A percentile compares a stretch with the other conserved stretches of the same genome.
Evolutionary conservation across 2,329 filamentous ascomycete genomes (phyloP).

Genomic region (Periconia sp.): DNA sequence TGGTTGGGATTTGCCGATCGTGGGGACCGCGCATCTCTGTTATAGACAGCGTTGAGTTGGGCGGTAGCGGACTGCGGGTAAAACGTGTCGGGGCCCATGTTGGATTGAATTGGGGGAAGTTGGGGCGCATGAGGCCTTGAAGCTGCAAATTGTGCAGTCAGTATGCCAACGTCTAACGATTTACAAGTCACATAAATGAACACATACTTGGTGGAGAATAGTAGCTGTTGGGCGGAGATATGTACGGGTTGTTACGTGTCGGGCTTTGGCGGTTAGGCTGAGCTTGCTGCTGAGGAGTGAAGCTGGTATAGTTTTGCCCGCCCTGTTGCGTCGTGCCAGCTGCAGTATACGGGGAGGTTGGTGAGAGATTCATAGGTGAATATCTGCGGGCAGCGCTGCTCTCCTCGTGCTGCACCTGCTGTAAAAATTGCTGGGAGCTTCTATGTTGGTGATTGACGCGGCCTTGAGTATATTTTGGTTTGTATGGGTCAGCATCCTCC

Average conservation of each 20-base stretch:
- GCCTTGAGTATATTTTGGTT: conserved; percentile 77
- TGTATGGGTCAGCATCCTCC: conserved; percentile 87
- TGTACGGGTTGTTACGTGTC: conserved; percentile 64
- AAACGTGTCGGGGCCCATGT: conserved; percentile 67
- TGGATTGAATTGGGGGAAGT: conserved; percentile 73
- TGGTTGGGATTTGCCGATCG: conserved; percentile 49
- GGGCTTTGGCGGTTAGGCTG: conserved; percentile 74
- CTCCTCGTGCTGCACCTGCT: conserved; percentile 68
- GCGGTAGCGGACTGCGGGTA: conserved; percentile 72
- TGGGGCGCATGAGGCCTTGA: conserved; percentile 62
- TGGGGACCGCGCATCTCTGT: conserved; percentile 55
- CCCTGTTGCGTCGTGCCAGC: conserved; percentile 57
- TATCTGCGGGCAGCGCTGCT: conserved; percentile 87
- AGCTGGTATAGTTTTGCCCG: conserved; percentile 44
- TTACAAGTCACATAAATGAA: background rate
- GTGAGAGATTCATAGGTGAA: conserved; percentile 93
- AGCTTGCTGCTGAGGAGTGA: conserved; percentile 43
- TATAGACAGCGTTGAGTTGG: conserved; percentile 69
- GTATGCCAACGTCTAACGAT: conserved; percentile 14
- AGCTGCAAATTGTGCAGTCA: conserved; percentile 33
- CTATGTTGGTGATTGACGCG: conserved; percentile 78
- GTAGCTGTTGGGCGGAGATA: conserved; percentile 59
- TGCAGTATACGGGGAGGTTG: conserved; percentile 71
- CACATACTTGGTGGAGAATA: conserved; percentile 61
- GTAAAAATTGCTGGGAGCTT: conserved; percentile 70